Percentiles rank a stretch among this genome's conserved stretches.
These are phyloP conservation scores for Thielaviopsis populi DNA, from an alignment of 2,329 filamentous ascomycete genomes.

Conservation along the genomic window DNA sequence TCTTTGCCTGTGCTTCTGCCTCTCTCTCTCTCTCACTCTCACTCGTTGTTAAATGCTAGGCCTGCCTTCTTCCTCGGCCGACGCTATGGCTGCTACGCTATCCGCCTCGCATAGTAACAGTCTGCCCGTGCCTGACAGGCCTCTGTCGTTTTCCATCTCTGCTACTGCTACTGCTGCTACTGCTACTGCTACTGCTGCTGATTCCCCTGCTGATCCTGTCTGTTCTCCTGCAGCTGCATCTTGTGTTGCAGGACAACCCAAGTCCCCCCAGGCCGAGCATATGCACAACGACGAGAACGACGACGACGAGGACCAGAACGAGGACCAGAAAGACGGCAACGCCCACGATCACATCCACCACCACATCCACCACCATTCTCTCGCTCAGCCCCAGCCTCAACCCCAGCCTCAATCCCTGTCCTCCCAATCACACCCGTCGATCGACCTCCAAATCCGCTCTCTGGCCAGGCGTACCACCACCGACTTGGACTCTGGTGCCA, in stretches of 20 bases:
- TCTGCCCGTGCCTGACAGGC: neutral
- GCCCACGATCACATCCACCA: no score
- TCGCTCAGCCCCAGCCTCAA: neutral
- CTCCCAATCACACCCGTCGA: neutral
- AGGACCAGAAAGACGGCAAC: no score
- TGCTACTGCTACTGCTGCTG: no score
- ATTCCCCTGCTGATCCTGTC: neutral
- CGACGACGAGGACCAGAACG: no score
- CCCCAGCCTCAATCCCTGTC: conserved; percentile 1
- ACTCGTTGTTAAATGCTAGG: neutral
- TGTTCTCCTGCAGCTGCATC: neutral
- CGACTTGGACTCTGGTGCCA: neutral
- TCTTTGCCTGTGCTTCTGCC: no score
- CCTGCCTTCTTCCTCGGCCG: neutral
- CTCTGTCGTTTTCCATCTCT: neutral
- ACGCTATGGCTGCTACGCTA: neutral
- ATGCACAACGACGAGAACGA: no score
- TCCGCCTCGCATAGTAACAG: neutral
- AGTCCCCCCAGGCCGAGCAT: neutral
- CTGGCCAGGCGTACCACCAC: neutral
- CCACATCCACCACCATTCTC: neutral
- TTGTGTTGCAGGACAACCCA: neutral
- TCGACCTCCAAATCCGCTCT: neutral
- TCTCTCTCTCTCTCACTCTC: neutral
- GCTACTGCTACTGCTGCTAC: neutral